phyloP scores from a whole-genome alignment of 768 basidiomycete genomes.

The Paxillus ammoniavirescens region DNA sequence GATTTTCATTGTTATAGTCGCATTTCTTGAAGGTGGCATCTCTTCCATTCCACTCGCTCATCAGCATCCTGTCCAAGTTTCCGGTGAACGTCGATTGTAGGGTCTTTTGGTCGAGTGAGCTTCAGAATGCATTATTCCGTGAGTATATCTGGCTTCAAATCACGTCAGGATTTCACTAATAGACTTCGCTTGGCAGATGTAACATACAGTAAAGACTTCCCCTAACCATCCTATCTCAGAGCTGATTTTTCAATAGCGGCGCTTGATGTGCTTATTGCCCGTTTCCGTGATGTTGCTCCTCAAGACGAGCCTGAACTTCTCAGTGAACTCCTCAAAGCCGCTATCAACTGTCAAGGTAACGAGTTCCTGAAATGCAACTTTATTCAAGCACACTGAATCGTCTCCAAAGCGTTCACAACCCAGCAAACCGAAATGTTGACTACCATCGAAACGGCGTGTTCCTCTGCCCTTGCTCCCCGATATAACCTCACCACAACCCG shows the following conservation, averaged over 20 bases:
- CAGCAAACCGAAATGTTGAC: slow-evolving; percentile 53
- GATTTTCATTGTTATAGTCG: slow-evolving; percentile 43
- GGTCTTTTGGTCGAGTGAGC: slow-evolving; percentile 64
- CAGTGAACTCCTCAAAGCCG: slow-evolving; percentile 42
- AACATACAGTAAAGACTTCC: slow-evolving; percentile 30
- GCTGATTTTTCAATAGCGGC: slow-evolving; percentile 42
- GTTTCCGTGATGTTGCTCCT: slow-evolving; percentile 37
- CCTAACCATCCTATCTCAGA: slow-evolving; percentile 5
- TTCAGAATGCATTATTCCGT: slow-evolving; percentile 72
- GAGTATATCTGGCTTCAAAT: slow-evolving; percentile 22
- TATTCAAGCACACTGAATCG: slow-evolving; percentile 37
- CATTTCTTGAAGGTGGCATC: slow-evolving; percentile 86
- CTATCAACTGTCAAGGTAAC: slow-evolving; percentile 59
- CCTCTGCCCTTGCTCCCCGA: slow-evolving; percentile 15
- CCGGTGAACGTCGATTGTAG: slow-evolving; percentile 73
- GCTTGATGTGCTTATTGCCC: slow-evolving; percentile 56
- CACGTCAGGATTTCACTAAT: slow-evolving; percentile 5
- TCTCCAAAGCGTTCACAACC: slow-evolving; percentile 53
- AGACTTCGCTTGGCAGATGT: slow-evolving; percentile 26
- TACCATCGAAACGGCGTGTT: slow-evolving; percentile 39
- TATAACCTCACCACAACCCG: slow-evolving; percentile 5
- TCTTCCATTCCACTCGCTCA: slow-evolving; percentile 69
- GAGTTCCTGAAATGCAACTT: slow-evolving; percentile 2
- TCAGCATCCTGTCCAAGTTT: slow-evolving; percentile 75
- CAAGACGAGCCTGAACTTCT: slow-evolving; percentile 42